phyloP scores from a whole-genome alignment of 257 asterid species.

The Ehretia macrophylla region DNA sequence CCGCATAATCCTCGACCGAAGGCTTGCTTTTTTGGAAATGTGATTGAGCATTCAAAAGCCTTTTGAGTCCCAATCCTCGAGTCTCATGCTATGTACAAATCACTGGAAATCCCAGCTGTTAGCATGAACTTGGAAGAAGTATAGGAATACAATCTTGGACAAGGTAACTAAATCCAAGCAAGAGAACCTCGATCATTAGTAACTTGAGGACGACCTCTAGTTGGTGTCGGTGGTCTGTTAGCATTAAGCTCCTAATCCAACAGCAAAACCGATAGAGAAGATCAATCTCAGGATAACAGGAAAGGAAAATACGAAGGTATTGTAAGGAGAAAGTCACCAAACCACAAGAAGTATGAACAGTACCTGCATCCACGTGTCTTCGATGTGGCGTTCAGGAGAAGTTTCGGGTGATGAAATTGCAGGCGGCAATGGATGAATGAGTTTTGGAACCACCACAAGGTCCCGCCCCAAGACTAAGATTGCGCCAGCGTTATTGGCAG shows the following conservation, averaged over 20 bases:
- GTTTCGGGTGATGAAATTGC: conserved; percentile 86
- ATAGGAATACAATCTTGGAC: conserved; percentile 35
- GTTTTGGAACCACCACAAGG: conserved; percentile 94
- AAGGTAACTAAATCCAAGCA: conserved; percentile 73
- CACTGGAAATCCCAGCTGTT: conserved; percentile 53
- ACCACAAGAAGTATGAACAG: background rate
- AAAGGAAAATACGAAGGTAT: background rate
- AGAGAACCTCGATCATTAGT: conserved; percentile 87
- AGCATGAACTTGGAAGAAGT: conserved; percentile 48
- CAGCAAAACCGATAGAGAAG: background rate
- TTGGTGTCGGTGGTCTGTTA: conserved; percentile 96
- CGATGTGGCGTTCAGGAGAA: conserved; percentile 77
- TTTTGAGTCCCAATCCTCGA: conserved; percentile 11
- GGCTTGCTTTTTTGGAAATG: conserved; percentile 18
- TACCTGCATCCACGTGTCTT: conserved; percentile 99
- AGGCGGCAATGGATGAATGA: conserved; percentile 91
- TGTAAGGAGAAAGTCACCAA: background rate
- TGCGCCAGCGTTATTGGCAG: conserved; percentile 99
- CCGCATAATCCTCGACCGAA: conserved; percentile 18
- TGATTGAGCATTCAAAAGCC: conserved; percentile 18
- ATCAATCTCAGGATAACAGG: conserved; percentile 9
- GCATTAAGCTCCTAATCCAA: conserved; percentile 84
- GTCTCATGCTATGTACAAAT: conserved; percentile 57
- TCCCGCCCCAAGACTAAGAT: conserved; percentile 97
- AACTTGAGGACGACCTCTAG: conserved; percentile 97